Evolutionary conservation across 2,329 filamentous ascomycete genomes (phyloP), one percentile per base, ranked within the genome.

Genomic region (Penicillium psychrosexuale): DNA sequence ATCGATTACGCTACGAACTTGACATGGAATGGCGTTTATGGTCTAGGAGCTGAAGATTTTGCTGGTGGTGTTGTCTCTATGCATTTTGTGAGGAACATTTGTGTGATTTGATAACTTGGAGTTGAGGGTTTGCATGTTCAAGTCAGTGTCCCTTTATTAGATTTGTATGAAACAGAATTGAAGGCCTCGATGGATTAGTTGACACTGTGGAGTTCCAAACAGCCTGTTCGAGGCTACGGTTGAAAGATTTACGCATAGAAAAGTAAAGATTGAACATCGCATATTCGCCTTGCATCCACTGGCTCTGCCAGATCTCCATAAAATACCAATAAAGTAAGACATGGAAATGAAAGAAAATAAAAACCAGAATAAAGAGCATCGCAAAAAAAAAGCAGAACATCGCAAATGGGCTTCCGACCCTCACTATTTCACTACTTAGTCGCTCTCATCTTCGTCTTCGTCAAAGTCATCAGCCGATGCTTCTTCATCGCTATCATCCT

Each of bases 391-490:
- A 43, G 24, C 9, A 27, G 17, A 53, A 39, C 7, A 28, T 42
- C 28, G 27, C 13, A 28, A 49, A 51, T 31, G n/a, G 22, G 9
- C 15, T 28, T 24, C 36, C 8, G 13, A 19, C 17, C 39, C 13
- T 36, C 40, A 42, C 22, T 28, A 17, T 4, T 28, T 22, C 24
- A 40, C 31, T n/a, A 42, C 43, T 34, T 66, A 72, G 12, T 73
- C 69, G 53, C 67, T 72, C 39, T 70, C 69, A 36, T 70, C 61
- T 39, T 68, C 64, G 13, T 68, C 51, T 24, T 68, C 50, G 8
- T 51, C 63, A 61, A 76, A 77, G 57, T 75, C 75, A 63, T 76
- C 75, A 13, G 60, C 71, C 2, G 70, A 73, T 31, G 60, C 66
- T n/a, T 65, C 69, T 40, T 62, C 65, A n/a, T 61, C 72, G 49